Percentiles rank a stretch among this genome's conserved stretches.
Evolutionary conservation across 1,284 basidiomycete species (phyloP).

Genomic region (Cutaneotrichosporon sp.): DNA sequence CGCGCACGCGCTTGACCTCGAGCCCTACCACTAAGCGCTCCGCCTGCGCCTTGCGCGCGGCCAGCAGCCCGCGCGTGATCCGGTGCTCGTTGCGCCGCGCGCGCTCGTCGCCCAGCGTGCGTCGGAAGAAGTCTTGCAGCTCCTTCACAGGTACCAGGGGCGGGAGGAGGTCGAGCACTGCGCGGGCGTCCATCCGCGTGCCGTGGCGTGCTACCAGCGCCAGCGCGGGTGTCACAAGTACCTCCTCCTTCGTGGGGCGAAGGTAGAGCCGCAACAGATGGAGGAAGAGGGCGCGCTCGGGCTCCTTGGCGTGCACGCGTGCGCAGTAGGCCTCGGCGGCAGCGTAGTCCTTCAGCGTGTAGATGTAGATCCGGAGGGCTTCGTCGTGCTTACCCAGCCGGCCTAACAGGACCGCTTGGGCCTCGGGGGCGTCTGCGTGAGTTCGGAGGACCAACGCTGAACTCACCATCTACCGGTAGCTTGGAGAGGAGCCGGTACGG

Average conservation of each 20-base stretch:
- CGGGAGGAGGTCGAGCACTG: constrained; percentile 82
- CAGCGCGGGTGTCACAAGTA: constrained; percentile 73
- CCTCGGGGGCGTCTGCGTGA: constrained; percentile 72
- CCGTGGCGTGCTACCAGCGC: constrained; percentile 81
- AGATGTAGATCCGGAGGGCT: constrained; percentile 89
- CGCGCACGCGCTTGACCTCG: constrained; percentile 79
- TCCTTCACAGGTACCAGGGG: constrained; percentile 71
- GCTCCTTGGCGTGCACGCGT: constrained; percentile 64
- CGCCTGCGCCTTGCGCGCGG: constrained; percentile 63
- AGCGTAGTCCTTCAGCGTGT: constrained; percentile 73
- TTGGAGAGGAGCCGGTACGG: constrained; percentile 76
- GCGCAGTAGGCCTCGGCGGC: constrained; percentile 95
- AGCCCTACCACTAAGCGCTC: constrained; percentile 70
- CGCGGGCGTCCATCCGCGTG: constrained; percentile 72
- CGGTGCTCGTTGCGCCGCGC: constrained; percentile 22
- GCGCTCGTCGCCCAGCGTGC: constrained; percentile 62
- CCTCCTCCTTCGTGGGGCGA: constrained; percentile 42
- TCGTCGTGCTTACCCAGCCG: constrained; percentile 87
- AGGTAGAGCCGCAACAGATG: constrained; percentile 86
- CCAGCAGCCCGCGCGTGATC: constrained; percentile 18
- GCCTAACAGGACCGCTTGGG: constrained; percentile 85
- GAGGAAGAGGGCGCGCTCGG: constrained; percentile 72
- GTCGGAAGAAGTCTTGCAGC: constrained; percentile 74
- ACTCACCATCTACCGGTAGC: constrained; percentile 71
- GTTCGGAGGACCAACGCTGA: background rate